Evolutionary conservation across 495 filamentous ascomycete genomes (phyloP).

Genomic region (Terfezia claveryi): DNA sequence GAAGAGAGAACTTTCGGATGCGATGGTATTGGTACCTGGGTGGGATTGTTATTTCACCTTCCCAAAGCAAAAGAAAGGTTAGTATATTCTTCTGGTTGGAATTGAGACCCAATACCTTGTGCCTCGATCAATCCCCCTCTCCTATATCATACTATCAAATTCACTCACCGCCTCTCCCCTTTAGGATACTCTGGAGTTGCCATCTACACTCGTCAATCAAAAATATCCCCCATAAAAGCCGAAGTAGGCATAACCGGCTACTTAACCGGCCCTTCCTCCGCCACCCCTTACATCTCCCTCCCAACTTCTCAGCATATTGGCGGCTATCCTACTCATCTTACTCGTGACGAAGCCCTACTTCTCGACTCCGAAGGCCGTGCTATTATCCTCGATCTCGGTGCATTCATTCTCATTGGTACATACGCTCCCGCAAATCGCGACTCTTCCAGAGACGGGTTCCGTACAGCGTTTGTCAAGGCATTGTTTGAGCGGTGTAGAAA

Average conservation of each 20-base stretch:
- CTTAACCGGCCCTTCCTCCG: slow-evolving; percentile 52
- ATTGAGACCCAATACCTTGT: neutral
- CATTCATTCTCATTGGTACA: slow-evolving; percentile 76
- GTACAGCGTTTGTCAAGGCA: slow-evolving; percentile 54
- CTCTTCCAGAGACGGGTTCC: slow-evolving; percentile 62
- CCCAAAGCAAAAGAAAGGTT: slow-evolving; percentile 81
- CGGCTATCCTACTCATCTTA: slow-evolving; percentile 47
- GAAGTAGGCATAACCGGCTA: slow-evolving; percentile 84
- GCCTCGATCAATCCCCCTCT: neutral
- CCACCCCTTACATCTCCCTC: slow-evolving; percentile 51
- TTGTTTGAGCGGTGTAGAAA: slow-evolving; percentile 71
- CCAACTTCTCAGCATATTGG: slow-evolving; percentile 65
- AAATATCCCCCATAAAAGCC: slow-evolving; percentile 69
- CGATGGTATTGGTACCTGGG: slow-evolving; percentile 85
- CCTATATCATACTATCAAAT: slow-evolving; percentile 1
- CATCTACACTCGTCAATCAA: slow-evolving; percentile 79
- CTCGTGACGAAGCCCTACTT: slow-evolving; percentile 33
- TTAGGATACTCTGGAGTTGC: slow-evolving; percentile 90
- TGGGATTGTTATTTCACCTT: slow-evolving; percentile 96
- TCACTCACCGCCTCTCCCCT: neutral
- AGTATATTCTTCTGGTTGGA: slow-evolving; percentile 1
- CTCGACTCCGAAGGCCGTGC: slow-evolving; percentile 86
- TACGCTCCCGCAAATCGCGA: slow-evolving; percentile 81
- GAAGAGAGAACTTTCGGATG: slow-evolving; percentile 74
- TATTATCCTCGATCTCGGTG: slow-evolving; percentile 83